Evolutionary conservation across 495 filamentous ascomycete genomes (phyloP).

Genomic region (Hypoxylon trugodes): DNA sequence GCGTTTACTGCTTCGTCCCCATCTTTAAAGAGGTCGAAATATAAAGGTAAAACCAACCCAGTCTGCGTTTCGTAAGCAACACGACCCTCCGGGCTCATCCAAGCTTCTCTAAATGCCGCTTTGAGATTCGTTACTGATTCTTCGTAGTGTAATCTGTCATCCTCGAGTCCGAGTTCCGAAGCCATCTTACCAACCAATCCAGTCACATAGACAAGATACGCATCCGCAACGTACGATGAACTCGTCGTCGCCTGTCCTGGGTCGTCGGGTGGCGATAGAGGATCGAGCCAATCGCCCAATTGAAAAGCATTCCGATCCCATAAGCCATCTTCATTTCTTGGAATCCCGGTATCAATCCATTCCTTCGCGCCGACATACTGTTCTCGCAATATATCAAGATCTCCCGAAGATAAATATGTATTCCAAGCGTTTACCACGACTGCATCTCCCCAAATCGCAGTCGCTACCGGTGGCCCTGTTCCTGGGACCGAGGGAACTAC

Average conservation of each 20-base stretch:
- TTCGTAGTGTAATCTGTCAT: constrained; percentile 43
- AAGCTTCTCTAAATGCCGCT: constrained; percentile 51
- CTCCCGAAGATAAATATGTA: constrained; percentile 53
- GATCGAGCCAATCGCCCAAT: constrained; percentile 64
- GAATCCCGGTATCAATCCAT: constrained; percentile 59
- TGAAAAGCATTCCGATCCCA: constrained; percentile 53
- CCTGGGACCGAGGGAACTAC: constrained; percentile 53
- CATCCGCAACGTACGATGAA: constrained; percentile 56
- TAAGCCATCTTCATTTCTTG: constrained; percentile 49
- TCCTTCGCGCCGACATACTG: constrained; percentile 56
- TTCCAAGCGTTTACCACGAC: constrained; percentile 55
- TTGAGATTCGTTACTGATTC: constrained; percentile 42
- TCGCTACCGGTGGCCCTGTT: constrained; percentile 34
- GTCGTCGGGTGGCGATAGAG: constrained; percentile 52
- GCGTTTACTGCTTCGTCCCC: constrained; percentile 32
- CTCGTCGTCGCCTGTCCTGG: constrained; percentile 53
- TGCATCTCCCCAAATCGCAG: constrained; percentile 56
- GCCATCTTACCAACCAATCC: constrained; percentile 43
- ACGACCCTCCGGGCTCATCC: constrained; percentile 49
- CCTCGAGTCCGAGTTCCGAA: constrained; percentile 41
- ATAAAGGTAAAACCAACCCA: constrained; percentile 52
- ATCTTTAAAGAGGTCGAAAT: constrained; percentile 49
- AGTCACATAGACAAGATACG: constrained; percentile 61
- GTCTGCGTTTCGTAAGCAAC: constrained; percentile 61
- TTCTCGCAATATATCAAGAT: constrained; percentile 48